Percentiles rank a stretch among this genome's conserved stretches.
These are phyloP conservation scores for Colletotrichum sp. DNA, from an alignment of 2,329 filamentous ascomycete genomes.

Conservation along the genomic window DNA sequence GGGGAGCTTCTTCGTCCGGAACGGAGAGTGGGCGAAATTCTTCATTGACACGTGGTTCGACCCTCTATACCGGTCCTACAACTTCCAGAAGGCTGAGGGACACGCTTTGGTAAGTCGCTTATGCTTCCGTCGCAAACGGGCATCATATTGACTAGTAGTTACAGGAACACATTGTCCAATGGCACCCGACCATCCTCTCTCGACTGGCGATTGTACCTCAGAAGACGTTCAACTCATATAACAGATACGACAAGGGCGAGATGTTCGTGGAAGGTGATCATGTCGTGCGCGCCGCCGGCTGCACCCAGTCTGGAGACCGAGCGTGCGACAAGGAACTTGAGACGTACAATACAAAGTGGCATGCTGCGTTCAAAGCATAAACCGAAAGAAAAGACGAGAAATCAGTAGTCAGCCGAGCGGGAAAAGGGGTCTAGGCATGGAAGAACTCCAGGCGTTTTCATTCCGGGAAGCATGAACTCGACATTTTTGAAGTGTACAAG, in stretches of 20 bases:
- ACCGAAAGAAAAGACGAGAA: slow-evolving; percentile 35
- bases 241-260: slow-evolving; percentile 55
- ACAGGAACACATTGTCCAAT: slow-evolving; percentile 88
- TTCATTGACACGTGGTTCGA: slow-evolving; percentile 97
- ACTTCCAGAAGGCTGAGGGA: slow-evolving; percentile 92
- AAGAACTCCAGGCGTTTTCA: slow-evolving; percentile 11
- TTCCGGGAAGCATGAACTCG: slow-evolving; percentile 11
- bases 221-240: slow-evolving; percentile 81
- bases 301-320: slow-evolving; percentile 59
- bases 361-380: slow-evolving; percentile 43
- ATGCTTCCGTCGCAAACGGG: slow-evolving; percentile 1
- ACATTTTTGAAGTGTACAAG: slow-evolving; percentile 10
- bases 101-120: slow-evolving; percentile 77
- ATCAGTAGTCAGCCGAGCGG: background rate
- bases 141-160: background rate
- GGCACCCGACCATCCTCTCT: slow-evolving; percentile 94
- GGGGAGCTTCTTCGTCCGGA: slow-evolving; percentile 79
- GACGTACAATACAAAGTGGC: slow-evolving; percentile 52
- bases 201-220: slow-evolving; percentile 92
- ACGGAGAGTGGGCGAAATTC: slow-evolving; percentile 90
- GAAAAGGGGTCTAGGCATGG: background rate
- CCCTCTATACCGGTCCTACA: slow-evolving; percentile 90
- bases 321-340: slow-evolving; percentile 76
- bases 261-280: slow-evolving; percentile 83
- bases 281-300: slow-evolving; percentile 78